Base-by-base conservation (phyloP, 805 yeast species). In the Candida xiaguanensis region DNA sequence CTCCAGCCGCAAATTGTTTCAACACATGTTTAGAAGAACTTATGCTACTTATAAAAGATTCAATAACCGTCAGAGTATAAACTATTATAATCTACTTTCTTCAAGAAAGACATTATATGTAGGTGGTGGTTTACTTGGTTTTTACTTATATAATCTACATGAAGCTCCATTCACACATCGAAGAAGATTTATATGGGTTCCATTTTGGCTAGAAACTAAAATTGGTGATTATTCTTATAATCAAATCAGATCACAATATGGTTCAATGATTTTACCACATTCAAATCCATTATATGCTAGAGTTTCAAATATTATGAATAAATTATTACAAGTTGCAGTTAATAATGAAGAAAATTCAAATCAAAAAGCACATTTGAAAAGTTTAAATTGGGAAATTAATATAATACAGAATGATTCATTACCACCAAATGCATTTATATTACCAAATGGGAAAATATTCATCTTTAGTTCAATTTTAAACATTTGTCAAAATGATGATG, bases 361-460 rank as follows among this genome's bases (percentile, higher is more conserved):
- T 45, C 60, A 56, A 13, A 45, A 43, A 4, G 70, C 66, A 60
- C 71, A 52, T 52, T 58, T 57, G 58, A 63, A 56, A 50, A 54
- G 46, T 58, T 66, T 48, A 47, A 70, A 81, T 30, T 93, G 99
- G 98, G 67, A 76, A 47, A 77, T 93, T 20, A 87, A 87, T 55
- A 85, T 93, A 16, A 52, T 68, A 32, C 50, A 55, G 31, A 82
- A 87, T 15, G 75, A 82, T 45, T 61, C 62, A 24, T 72, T 72
- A n/a, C 90, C 95, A 12, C 98, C 99, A 2, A 93, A 93, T 63
- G 99, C 99, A 1, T 91, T 93, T 63, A 96, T 93, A 14, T 68
- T 93, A 25, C 98, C 98, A 15, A 91, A 93, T 44, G 99, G 99
- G 5, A 90, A 90, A 59, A 95, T 93, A 31, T 93, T 93, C 62